phyloP scores from a whole-genome alignment of 805 yeast genomes.

The Starmerella tilneyi region DNA sequence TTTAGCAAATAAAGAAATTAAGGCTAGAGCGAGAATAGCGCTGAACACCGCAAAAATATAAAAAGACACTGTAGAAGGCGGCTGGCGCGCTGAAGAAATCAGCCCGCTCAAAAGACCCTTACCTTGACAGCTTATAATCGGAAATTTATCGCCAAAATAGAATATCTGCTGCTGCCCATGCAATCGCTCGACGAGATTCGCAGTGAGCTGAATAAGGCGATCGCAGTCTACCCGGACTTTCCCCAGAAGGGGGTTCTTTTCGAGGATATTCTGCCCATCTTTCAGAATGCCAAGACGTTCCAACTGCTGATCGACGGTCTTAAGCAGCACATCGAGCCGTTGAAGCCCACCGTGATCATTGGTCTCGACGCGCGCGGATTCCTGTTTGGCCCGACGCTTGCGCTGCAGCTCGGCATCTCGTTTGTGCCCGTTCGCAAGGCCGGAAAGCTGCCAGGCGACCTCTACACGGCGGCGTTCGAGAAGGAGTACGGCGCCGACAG shows the following conservation, averaged over 20 bases:
- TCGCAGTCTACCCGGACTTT: constrained; percentile 78
- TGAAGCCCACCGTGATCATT: constrained; percentile 72
- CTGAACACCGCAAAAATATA: too few species aligned
- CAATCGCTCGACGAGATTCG: constrained; percentile 18
- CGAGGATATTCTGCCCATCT: constrained; percentile 93
- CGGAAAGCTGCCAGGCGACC: constrained; percentile 89
- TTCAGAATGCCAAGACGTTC: constrained; percentile 71
- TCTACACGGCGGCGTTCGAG: constrained; percentile 56
- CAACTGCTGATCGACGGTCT: constrained; percentile 73
- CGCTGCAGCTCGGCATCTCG: constrained; percentile 77
- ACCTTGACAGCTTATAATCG: not conserved
- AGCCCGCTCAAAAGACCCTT: too few species aligned
- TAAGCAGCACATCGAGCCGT: constrained; percentile 52
- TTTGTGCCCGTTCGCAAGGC: constrained; percentile 92
- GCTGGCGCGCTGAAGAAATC: too few species aligned
- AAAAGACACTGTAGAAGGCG: too few species aligned
- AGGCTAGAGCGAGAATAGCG: too few species aligned
- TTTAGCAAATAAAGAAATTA: too few species aligned
- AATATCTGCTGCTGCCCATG: not conserved
- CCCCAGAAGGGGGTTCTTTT: constrained; percentile 87
- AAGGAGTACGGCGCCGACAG: constrained; percentile 90
- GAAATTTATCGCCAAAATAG: not conserved
- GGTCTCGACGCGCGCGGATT: constrained; percentile 97
- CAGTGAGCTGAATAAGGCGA: constrained; percentile 26
- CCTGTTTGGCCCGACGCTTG: constrained; percentile 90